phyloP scores from a whole-genome alignment of 106 monocot species.

The Allium fistulosum region DNA sequence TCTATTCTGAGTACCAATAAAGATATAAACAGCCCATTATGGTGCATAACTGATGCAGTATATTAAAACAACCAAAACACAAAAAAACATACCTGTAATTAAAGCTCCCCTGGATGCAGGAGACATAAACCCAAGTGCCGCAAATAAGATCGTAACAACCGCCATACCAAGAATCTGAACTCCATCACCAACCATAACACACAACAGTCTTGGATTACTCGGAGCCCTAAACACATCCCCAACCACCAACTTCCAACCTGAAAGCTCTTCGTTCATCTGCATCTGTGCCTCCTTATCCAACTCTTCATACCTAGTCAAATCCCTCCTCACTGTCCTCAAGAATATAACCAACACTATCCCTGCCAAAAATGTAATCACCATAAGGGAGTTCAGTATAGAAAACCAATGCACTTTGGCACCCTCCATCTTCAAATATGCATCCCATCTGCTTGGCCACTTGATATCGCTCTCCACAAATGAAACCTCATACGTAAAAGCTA shows the following conservation, averaged over 20 bases:
- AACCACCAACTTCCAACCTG: conserved; percentile 63
- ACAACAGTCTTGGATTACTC: conserved; percentile 30
- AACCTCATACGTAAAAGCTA: conserved; percentile 43
- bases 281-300: conserved; percentile 44
- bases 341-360: conserved; percentile 50
- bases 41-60: too few species aligned
- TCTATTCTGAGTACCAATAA: too few species aligned
- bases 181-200: conserved; percentile 51
- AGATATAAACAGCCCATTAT: too few species aligned
- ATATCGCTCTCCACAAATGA: conserved; percentile 39
- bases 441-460: conserved; percentile 55
- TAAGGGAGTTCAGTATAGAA: conserved; percentile 54
- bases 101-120: conserved; percentile 48
- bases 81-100: conserved; percentile 48
- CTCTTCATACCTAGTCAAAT: conserved; percentile 47
- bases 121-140: conserved; percentile 64
- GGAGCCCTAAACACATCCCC: conserved; percentile 50
- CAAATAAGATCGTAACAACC: conserved; percentile 48
- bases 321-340: conserved; percentile 49
- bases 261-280: conserved; percentile 47
- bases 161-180: conserved; percentile 63
- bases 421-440: conserved; percentile 50
- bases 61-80: neutral
- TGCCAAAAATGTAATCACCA: conserved; percentile 54
- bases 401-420: conserved; percentile 67